Conservation (phyloP, 495 filamentous ascomycete species). For the Penicillium roqueforti region DNA sequence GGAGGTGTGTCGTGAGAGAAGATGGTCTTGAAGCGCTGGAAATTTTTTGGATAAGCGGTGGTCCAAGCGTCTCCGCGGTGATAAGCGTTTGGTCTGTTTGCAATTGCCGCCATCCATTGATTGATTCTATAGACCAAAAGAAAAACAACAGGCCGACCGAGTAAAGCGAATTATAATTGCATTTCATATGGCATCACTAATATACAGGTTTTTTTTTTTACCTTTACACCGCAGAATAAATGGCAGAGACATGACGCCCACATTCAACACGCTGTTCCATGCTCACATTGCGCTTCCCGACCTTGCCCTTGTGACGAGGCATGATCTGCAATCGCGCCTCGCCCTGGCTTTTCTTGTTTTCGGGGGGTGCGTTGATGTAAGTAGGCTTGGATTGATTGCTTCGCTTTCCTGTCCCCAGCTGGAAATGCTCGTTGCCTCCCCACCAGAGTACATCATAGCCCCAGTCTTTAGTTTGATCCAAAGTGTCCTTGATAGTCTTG, state of each 20-base stretch:
- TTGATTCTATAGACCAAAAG: conserved; percentile 5
- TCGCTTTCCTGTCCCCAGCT: conserved; percentile 85
- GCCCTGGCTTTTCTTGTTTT: conserved; percentile 41
- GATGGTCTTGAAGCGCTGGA: conserved; percentile 12
- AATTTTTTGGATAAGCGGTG: conserved; percentile 44
- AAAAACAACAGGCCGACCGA: not conserved
- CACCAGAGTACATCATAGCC: conserved; percentile 86
- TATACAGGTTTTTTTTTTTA: conserved; percentile 20
- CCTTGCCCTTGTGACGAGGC: conserved; percentile 62
- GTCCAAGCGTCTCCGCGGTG: conserved; percentile 38
- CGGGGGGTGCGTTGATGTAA: conserved; percentile 73
- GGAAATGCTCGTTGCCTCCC: conserved; percentile 91
- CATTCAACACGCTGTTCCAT: conserved; percentile 89
- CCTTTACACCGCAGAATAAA: conserved; percentile 54
- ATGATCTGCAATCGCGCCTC: conserved; percentile 85
- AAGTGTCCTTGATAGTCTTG: conserved; percentile 41
- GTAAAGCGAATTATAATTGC: conserved; percentile 3
- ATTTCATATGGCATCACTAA: conserved; percentile 19
- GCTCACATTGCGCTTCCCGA: conserved; percentile 61
- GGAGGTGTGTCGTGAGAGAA: conserved; percentile 12
- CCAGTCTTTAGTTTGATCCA: conserved; percentile 58
- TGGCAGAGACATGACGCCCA: conserved; percentile 75
- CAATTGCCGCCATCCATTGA: conserved; percentile 8
- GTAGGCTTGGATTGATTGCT: conserved; percentile 69
- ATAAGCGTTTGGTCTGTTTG: conserved; percentile 30